phyloP scores from a whole-genome alignment of 495 filamentous ascomycete genomes.

The Aspergillus homomorphus region DNA sequence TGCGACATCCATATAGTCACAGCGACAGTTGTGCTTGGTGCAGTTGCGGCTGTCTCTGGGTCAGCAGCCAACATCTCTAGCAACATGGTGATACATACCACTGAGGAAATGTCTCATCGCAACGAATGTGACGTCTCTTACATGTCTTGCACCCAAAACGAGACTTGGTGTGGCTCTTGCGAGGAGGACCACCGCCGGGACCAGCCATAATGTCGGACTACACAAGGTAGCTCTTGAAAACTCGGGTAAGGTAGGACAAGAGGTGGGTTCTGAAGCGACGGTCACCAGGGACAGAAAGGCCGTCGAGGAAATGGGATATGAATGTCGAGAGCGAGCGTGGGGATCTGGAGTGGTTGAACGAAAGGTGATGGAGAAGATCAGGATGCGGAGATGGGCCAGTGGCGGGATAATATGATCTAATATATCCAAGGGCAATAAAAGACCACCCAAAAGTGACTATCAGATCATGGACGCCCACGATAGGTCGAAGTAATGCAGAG shows the following conservation, averaged over 20 bases:
- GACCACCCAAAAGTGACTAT: slow-evolving; percentile 4
- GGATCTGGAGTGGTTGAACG: background rate
- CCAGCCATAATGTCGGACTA: slow-evolving; percentile 40
- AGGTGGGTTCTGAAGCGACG: background rate
- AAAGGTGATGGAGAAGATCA: background rate
- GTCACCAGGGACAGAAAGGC: background rate
- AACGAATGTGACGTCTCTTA: slow-evolving; percentile 95
- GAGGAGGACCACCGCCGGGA: slow-evolving; percentile 52
- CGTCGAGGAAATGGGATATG: background rate
- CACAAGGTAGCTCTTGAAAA: background rate
- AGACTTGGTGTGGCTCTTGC: slow-evolving; percentile 92
- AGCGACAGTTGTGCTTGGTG: slow-evolving; percentile 96
- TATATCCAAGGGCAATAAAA: background rate
- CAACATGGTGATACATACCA: slow-evolving; percentile 57
- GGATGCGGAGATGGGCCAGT: slow-evolving; percentile 5
- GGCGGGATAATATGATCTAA: slow-evolving; percentile 7
- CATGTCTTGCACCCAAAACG: slow-evolving; percentile 96
- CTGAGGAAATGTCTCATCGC: slow-evolving; percentile 96
- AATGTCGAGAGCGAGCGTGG: background rate
- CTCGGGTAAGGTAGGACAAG: background rate
- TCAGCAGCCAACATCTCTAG: background rate
- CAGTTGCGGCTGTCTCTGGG: slow-evolving; percentile 74
- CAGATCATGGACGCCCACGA: background rate
- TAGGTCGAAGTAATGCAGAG: slow-evolving; percentile 16
- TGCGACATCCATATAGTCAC: slow-evolving; percentile 86